A percentile compares a stretch with the other conserved stretches of the same genome.
Evolutionary conservation across 306 rosid species (phyloP).

Genomic region (Dryas drummondii): DNA sequence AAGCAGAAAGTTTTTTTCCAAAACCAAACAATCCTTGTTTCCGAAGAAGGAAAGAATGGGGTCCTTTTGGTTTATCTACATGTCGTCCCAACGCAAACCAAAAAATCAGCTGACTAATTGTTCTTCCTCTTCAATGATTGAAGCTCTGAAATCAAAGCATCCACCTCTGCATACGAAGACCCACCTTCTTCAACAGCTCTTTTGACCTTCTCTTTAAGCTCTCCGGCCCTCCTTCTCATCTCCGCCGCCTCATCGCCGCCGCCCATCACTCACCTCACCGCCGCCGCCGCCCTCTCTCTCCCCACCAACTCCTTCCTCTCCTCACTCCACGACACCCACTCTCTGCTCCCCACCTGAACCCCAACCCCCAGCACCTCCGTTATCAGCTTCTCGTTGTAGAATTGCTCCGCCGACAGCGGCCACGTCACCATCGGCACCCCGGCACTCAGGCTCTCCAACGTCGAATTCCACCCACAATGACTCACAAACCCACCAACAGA

Average conservation of each 20-base stretch:
- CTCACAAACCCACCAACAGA: slow-evolving; percentile 66
- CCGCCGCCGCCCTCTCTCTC: slow-evolving; percentile 48
- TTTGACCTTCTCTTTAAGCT: slow-evolving; percentile 35
- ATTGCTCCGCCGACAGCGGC: slow-evolving; percentile 76
- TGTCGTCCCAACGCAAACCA: no score
- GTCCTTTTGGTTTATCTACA: no score
- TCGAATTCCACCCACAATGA: slow-evolving; percentile 82
- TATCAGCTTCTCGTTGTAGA: slow-evolving; percentile 63
- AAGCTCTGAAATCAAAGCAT: slow-evolving; percentile 41
- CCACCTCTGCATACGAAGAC: slow-evolving; percentile 35
- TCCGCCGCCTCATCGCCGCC: slow-evolving; percentile 46
- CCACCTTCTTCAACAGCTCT: slow-evolving; percentile 56
- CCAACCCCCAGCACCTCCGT: slow-evolving; percentile 50
- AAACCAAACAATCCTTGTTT: no score
- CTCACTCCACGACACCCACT: slow-evolving; percentile 42
- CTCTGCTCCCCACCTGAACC: slow-evolving; percentile 56
- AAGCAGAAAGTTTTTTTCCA: no score
- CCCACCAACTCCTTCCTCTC: slow-evolving; percentile 38
- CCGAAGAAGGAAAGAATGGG: no score
- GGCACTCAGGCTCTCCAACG: slow-evolving; percentile 48
- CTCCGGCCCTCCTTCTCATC: slow-evolving; percentile 45
- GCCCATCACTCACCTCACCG: slow-evolving; percentile 48
- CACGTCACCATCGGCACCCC: slow-evolving; percentile 68
- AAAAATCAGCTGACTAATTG: no score
- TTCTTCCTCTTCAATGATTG: not conserved